Evolutionary conservation across 306 rosid genomes (phyloP).

Genomic region (Trifolium dubium): DNA sequence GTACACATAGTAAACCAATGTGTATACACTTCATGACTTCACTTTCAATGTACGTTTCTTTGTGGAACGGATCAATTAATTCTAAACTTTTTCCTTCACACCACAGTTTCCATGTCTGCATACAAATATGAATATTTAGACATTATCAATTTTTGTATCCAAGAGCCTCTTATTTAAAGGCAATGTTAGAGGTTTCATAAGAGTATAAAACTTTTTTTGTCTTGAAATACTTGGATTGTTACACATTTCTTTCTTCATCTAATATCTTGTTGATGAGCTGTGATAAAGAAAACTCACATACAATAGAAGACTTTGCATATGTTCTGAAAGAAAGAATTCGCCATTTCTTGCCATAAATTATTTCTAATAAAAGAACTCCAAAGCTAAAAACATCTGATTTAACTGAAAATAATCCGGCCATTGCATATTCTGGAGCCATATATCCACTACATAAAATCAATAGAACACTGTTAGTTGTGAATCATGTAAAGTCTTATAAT

Average conservation of each 20-base stretch:
- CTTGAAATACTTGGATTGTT: too few species aligned
- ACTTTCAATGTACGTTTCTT: background rate
- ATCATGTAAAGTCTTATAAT: too few species aligned
- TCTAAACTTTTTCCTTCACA: slow-evolving; percentile 45
- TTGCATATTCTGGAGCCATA: too few species aligned
- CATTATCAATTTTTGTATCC: background rate
- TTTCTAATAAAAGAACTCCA: slow-evolving; percentile 48
- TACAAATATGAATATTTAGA: background rate
- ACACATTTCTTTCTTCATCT: too few species aligned
- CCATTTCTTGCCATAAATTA: slow-evolving; percentile 42
- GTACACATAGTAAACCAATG: slow-evolving; percentile 57
- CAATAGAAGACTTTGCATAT: slow-evolving; percentile 35
- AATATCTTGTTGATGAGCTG: too few species aligned
- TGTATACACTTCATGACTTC: slow-evolving; percentile 51
- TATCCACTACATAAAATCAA: too few species aligned
- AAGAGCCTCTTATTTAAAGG: background rate
- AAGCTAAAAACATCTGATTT: slow-evolving; percentile 52
- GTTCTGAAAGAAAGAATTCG: slow-evolving; percentile 32
- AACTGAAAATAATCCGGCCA: slow-evolving; percentile 43
- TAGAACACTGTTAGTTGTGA: too few species aligned
- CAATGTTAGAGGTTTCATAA: background rate
- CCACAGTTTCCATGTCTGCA: slow-evolving; percentile 62
- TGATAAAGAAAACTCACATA: slow-evolving; percentile 31
- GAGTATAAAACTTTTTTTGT: too few species aligned
- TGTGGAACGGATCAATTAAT: slow-evolving; percentile 50